Base-by-base conservation (phyloP, 495 filamentous ascomycete genomes). In the Cercophora sp. region DNA sequence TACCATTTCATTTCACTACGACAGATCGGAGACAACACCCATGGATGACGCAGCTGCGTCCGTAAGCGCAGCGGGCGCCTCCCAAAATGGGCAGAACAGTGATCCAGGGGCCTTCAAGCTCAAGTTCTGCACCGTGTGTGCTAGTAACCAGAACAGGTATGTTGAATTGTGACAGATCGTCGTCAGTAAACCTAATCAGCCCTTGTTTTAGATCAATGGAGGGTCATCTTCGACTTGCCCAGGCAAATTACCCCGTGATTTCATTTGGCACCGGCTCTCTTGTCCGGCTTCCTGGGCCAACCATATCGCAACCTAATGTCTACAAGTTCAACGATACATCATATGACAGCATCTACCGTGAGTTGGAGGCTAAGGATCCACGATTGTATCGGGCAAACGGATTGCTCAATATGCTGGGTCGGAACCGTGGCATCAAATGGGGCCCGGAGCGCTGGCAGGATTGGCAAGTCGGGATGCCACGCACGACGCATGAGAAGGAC, bases 131-230 rank as follows among this genome's bases (percentile, higher is more conserved):
- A 99, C 94, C 2, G 93, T 99, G 31, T 99, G 94, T 70, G 93
- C 93, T 4, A 96, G 89, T 60, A 97, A 99, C 64, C 84, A 96
- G 60, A 96, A 97, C 64, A 84, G 91, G 80, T 95, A 75, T 47
- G 76, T 39, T n/a, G n/a, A n/a, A n/a, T n/a, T n/a, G n/a, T n/a
- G n/a, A n/a, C n/a, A n/a, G n/a, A n/a, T n/a, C n/a, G n/a, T n/a
- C n/a, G n/a, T n/a, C n/a, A n/a, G n/a, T n/a, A n/a, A n/a, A n/a
- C n/a, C n/a, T n/a, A n/a, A n/a, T n/a, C n/a, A n/a, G n/a, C n/a
- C n/a, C n/a, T n/a, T n/a, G n/a, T n/a, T n/a, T n/a, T 55, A 90
- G 88, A 70, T 89, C 91, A 4, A 98, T 98, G 93, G 93, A 98
- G 79, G 91, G 90, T 9, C 94, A 99, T 70, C 84, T 96, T 18